Percentiles rank a stretch among this genome's conserved stretches.
phyloP scores from a whole-genome alignment of 768 basidiomycete species.

The Saitozyma podzolica region DNA sequence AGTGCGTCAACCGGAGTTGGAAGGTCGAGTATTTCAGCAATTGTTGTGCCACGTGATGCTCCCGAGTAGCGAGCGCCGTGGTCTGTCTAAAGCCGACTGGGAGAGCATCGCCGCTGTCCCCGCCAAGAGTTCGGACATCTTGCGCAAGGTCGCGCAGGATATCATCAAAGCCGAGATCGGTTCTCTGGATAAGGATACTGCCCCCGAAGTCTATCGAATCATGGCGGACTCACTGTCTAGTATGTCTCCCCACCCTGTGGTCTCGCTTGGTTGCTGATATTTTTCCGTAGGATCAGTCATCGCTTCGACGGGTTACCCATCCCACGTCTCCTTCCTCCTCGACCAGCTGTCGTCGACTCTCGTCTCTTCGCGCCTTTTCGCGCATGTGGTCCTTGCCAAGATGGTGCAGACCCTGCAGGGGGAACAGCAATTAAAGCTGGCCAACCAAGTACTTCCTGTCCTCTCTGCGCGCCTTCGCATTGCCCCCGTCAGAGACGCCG shows the following conservation, averaged over 20 bases:
- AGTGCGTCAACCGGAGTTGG: constrained; percentile 49
- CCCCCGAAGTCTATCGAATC: too few relatives aligned
- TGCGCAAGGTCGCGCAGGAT: too few relatives aligned
- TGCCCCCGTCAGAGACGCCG: not conserved
- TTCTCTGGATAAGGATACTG: too few relatives aligned
- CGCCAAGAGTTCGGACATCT: too few relatives aligned
- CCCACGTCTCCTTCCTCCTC: constrained; percentile 54
- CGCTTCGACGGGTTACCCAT: not conserved
- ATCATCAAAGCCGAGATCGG: too few relatives aligned
- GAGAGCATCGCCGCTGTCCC: too few relatives aligned
- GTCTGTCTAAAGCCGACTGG: too few relatives aligned
- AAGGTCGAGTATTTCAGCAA: constrained; percentile 48
- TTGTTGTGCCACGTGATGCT: too few relatives aligned
- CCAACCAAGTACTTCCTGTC: constrained; percentile 45
- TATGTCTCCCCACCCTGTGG: too few relatives aligned
- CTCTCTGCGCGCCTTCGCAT: not conserved
- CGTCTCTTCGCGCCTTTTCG: constrained; percentile 62
- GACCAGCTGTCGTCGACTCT: constrained; percentile 59
- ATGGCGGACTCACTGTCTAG: too few relatives aligned
- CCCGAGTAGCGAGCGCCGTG: too few relatives aligned
- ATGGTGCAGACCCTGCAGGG: constrained; percentile 63
- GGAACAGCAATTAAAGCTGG: constrained; percentile 63
- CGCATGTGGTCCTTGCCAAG: constrained; percentile 65
- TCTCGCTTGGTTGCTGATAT: too few relatives aligned
- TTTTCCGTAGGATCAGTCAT: not conserved